Conservation (phyloP, 345 rosid genomes). For the Streptanthus diversifolius region DNA sequence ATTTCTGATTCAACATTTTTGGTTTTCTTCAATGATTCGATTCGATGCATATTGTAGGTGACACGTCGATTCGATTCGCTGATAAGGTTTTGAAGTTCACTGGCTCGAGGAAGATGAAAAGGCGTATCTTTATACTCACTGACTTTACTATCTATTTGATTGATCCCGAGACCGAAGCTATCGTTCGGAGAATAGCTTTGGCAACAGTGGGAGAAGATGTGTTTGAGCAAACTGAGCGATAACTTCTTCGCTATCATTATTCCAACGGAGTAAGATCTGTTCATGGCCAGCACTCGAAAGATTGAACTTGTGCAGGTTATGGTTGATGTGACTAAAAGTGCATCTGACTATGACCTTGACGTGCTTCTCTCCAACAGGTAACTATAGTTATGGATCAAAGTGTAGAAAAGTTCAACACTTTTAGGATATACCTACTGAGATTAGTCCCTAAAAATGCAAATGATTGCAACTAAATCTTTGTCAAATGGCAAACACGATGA, state of each 20-base stretch:
- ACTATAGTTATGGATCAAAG: background rate
- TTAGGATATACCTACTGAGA: background rate
- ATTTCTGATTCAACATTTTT: background rate
- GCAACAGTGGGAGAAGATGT: slow-evolving; percentile 77
- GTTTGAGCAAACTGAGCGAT: slow-evolving; percentile 78
- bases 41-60: slow-evolving; percentile 50
- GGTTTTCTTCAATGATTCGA: no score
- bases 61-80: slow-evolving; percentile 66
- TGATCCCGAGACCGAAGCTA: slow-evolving; percentile 73
- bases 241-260: slow-evolving; percentile 81
- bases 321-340: slow-evolving; percentile 72
- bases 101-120: slow-evolving; percentile 81
- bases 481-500: background rate
- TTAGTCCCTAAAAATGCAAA: background rate
- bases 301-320: slow-evolving; percentile 79
- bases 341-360: slow-evolving; percentile 81
- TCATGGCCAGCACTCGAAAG: slow-evolving; percentile 90
- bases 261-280: slow-evolving; percentile 90
- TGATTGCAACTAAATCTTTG: background rate
- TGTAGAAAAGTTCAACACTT: background rate
- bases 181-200: slow-evolving; percentile 71
- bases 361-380: slow-evolving; percentile 81
- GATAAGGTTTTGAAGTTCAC: slow-evolving; percentile 92
- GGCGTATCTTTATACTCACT: slow-evolving; percentile 63
- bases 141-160: slow-evolving; percentile 77